Base-by-base conservation (phyloP, 495 filamentous ascomycete genomes). In the Trichocladium antarcticum region DNA sequence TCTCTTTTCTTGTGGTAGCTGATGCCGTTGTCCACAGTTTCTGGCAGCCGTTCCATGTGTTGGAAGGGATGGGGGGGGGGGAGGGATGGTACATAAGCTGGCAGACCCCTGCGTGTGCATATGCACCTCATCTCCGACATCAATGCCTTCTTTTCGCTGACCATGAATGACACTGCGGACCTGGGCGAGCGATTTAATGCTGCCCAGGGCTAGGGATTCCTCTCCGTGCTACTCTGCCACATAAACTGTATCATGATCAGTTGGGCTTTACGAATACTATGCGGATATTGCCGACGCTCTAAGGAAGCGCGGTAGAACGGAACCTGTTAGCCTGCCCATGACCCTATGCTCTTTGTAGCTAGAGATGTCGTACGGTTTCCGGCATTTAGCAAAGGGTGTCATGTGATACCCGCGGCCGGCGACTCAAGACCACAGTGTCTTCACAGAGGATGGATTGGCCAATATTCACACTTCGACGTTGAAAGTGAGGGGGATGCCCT, bases 81-180 rank as follows among this genome's bases (percentile, higher is more conserved):
- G 3, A 12, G 9, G 3, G 17, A 2, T 6, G 16, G 27, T 6
- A 9, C 4, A 32, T 15, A 37, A 43, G 16, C 22, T 10, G 31
- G 45, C 51, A 37, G 44, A 57, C 49, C 59, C 57, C 50, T 58
- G 54, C 47, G 31, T 39, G 49, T 42, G 44, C 21, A 39, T 34
- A 57, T 56, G 58, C 60, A 60, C 54, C 55, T 65, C 62, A 65
- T 65, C 50, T 65, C 63, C 63, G 60, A 45, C 42, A 32, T 62
- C 51, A 58, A 66, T 66, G 60, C 63, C 48, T 52, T 50, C 21
- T 20, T 6, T 35, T 36, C 43, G 45, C 38, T 38, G 38, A 36
- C 24, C 38, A 28, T 35, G 35, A n/a, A n/a, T n/a, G n/a, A n/a
- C n/a, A n/a, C n/a, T n/a, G n/a, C n/a, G n/a, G n/a, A n/a, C n/a